A percentile compares a stretch with the other conserved stretches of the same genome.
These are phyloP conservation scores for Metschnikowia similis DNA, from an alignment of 805 yeast genomes.

Conservation along the genomic window DNA sequence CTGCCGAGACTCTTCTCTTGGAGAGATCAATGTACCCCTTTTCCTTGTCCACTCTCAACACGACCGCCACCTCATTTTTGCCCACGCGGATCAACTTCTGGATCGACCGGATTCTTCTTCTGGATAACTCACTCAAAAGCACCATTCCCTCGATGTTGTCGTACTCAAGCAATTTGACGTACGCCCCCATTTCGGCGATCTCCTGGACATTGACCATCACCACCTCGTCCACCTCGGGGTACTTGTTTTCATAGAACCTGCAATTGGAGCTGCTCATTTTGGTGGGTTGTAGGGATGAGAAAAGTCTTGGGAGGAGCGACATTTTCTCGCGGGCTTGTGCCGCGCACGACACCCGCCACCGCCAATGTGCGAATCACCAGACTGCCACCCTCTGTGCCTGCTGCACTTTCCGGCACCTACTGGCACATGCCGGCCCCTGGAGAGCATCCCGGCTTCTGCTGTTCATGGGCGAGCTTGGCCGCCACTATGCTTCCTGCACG, in stretches of 20 bases:
- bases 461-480: too few species aligned
- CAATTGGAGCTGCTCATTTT: slow-evolving; percentile 83
- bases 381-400: background rate
- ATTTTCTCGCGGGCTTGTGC: background rate
- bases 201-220: slow-evolving; percentile 98
- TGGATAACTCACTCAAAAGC: slow-evolving; percentile 86
- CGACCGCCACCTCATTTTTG: slow-evolving; percentile 96
- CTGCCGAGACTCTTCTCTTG: slow-evolving; percentile 96
- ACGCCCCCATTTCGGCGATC: slow-evolving; percentile 99
- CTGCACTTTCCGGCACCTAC: too few species aligned
- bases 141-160: slow-evolving; percentile 99
- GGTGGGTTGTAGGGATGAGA: background rate
- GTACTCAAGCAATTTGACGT: slow-evolving; percentile 90
- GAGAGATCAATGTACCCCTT: slow-evolving; percentile 97
- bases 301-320: background rate
- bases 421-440: too few species aligned
- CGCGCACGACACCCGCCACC: slow-evolving; percentile 5
- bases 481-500: too few species aligned
- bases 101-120: slow-evolving; percentile 97
- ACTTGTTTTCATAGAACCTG: slow-evolving; percentile 96
- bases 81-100: slow-evolving; percentile 98
- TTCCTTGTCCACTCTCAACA: slow-evolving; percentile 95
- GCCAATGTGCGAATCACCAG: background rate
- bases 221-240: slow-evolving; percentile 97
- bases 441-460: too few species aligned